These are phyloP conservation scores for Nemania bipapillata DNA, from an alignment of 2,329 filamentous ascomycete genomes.

Conservation along the genomic window DNA sequence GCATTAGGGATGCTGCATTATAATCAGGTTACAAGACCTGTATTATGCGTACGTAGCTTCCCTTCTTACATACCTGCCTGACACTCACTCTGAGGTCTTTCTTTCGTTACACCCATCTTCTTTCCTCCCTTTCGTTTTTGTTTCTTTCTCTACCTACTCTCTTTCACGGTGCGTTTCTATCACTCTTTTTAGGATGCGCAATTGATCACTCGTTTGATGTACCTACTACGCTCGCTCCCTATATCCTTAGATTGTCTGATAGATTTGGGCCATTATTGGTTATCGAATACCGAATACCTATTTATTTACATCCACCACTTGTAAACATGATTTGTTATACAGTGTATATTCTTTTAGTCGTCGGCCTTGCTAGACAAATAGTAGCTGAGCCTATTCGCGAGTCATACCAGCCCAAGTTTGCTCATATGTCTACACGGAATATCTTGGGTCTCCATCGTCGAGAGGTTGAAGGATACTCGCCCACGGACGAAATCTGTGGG, in stretches of 20 bases:
- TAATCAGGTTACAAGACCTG: too few species aligned
- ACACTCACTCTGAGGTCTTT: slow-evolving; percentile 8
- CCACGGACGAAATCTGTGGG: slow-evolving; percentile 47
- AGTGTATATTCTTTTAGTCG: slow-evolving; percentile 41
- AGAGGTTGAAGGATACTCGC: slow-evolving; percentile 44
- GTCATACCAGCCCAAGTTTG: slow-evolving; percentile 45
- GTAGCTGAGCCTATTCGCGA: slow-evolving; percentile 44
- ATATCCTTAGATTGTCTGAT: background rate
- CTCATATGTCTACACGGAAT: slow-evolving; percentile 46
- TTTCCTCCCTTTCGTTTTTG: background rate
- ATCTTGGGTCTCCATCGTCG: slow-evolving; percentile 46
- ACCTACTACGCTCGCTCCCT: too few species aligned
- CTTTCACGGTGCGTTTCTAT: background rate
- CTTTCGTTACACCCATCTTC: slow-evolving; percentile 16
- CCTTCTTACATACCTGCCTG: background rate
- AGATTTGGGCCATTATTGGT: slow-evolving; percentile 2
- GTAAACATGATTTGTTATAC: slow-evolving; percentile 43
- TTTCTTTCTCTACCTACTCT: background rate
- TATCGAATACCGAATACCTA: background rate
- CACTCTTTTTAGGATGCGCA: slow-evolving; percentile 21
- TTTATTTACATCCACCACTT: background rate
- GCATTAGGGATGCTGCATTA: too few species aligned
- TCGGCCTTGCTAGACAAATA: slow-evolving; percentile 44
- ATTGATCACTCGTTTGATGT: slow-evolving; percentile 25
- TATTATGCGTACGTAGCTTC: too few species aligned